Conservation (phyloP, 768 basidiomycete species). For the Calocybe indica region DNA sequence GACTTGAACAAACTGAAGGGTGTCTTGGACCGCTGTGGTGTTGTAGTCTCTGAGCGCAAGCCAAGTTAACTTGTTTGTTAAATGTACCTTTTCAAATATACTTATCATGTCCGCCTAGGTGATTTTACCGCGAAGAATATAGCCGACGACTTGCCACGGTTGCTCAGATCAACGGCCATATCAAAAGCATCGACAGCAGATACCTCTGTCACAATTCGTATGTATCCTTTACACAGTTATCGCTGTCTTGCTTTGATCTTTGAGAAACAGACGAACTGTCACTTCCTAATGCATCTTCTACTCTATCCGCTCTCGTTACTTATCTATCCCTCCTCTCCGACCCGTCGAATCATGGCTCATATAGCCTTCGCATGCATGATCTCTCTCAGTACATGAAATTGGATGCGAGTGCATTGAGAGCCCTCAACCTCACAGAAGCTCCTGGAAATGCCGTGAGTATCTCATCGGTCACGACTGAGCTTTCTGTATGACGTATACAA, state of each 20-base stretch:
- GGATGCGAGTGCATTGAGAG: conserved; percentile 90
- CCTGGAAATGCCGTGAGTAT: conserved; percentile 47
- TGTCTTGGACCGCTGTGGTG: conserved; percentile 84
- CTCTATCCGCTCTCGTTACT: conserved; percentile 73
- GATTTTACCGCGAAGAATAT: conserved; percentile 82
- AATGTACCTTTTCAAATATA: neutral
- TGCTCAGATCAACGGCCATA: conserved; percentile 45
- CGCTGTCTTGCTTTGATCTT: neutral
- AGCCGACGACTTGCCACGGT: conserved; percentile 69
- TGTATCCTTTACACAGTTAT: conserved; percentile 14
- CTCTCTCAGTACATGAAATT: conserved; percentile 93
- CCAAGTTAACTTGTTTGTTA: conserved; percentile 46
- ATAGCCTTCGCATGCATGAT: conserved; percentile 81
- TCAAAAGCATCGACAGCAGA: conserved; percentile 40
- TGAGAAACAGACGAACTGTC: conserved; percentile 62
- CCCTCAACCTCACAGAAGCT: conserved; percentile 78
- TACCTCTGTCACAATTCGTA: conserved; percentile 48
- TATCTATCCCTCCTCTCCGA: conserved; percentile 82
- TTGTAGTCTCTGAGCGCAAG: conserved; percentile 88
- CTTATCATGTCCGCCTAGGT: conserved; percentile 34
- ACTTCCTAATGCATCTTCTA: conserved; percentile 71
- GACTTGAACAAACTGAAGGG: conserved; percentile 84
- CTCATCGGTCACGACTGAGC: neutral
- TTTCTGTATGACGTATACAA: conserved; percentile 12
- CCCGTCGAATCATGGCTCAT: conserved; percentile 72